These are phyloP conservation scores for Debaryomycetaceae sp. DNA, from an alignment of 1,139 yeast species.

Conservation along the genomic window DNA sequence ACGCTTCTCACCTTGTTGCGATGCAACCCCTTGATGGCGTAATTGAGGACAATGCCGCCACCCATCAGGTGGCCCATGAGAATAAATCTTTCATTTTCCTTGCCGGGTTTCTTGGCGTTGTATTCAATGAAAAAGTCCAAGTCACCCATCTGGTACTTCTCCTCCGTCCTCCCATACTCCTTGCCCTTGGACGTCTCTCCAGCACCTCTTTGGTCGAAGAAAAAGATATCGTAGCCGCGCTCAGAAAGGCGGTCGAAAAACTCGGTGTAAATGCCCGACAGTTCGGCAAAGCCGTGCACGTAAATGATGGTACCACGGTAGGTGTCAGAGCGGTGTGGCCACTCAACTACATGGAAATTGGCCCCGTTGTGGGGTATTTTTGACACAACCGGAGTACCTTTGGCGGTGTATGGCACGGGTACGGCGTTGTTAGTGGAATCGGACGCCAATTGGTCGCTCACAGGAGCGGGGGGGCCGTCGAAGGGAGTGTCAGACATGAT, in stretches of 20 bases:
- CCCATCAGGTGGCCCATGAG: conserved; percentile 96
- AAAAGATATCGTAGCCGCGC: conserved; percentile 68
- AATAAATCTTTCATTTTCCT: conserved; percentile 40
- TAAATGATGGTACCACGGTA: conserved; percentile 56
- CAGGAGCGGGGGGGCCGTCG: background rate
- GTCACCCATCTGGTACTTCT: conserved; percentile 59
- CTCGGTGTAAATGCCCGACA: conserved; percentile 48
- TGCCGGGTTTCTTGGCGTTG: conserved; percentile 13
- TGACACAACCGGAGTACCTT: conserved; percentile 22
- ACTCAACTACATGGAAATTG: conserved; percentile 35
- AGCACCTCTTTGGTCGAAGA: conserved; percentile 86
- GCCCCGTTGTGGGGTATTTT: conserved; percentile 34
- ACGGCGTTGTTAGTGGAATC: conserved; percentile 4
- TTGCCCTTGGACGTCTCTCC: conserved; percentile 68
- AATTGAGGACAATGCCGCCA: conserved; percentile 76
- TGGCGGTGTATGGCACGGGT: conserved; percentile 33
- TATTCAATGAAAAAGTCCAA: conserved; percentile 56
- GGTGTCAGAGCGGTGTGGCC: conserved; percentile 27
- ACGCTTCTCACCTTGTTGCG: conserved; percentile 52
- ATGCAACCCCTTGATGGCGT: conserved; percentile 63
- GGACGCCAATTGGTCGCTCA: too few relatives aligned
- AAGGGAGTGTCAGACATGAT: background rate
- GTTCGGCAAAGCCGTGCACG: conserved; percentile 84
- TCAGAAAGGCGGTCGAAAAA: conserved; percentile 55
- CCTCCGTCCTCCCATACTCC: conserved; percentile 63